These are phyloP conservation scores for Geosiphon pyriformis DNA, from an alignment of 192 early-diverging fungal genomes.

Conservation along the genomic window DNA sequence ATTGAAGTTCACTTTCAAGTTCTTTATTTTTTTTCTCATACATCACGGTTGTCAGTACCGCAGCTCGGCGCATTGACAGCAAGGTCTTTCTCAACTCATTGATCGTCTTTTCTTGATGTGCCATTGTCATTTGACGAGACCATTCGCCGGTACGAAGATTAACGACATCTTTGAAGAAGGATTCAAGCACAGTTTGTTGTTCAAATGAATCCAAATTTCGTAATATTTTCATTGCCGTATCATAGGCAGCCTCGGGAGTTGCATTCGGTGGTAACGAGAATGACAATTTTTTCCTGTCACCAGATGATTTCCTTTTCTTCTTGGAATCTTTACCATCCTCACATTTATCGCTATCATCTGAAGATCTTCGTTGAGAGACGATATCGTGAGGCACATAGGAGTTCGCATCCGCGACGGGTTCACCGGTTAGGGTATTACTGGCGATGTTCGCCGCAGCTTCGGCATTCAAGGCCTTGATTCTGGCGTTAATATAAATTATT, in stretches of 20 bases:
- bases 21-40: conserved; percentile 44
- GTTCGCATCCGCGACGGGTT: too few relatives aligned
- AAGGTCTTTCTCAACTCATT: conserved; percentile 49
- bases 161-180: conserved; percentile 53
- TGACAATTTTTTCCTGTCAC: conserved; percentile 32
- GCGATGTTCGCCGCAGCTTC: conserved; percentile 38
- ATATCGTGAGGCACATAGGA: neutral
- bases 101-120: conserved; percentile 46
- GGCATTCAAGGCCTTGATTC: conserved; percentile 45
- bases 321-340: conserved; percentile 31
- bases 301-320: conserved; percentile 29
- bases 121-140: conserved; percentile 36
- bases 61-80: conserved; percentile 54
- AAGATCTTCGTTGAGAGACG: neutral
- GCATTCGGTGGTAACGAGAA: conserved; percentile 35
- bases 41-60: conserved; percentile 41
- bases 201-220: conserved; percentile 45
- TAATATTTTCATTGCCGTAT: conserved; percentile 44
- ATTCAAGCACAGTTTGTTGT: conserved; percentile 45
- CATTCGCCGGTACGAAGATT: conserved; percentile 43
- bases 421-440: conserved; percentile 6
- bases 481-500: conserved; percentile 49
- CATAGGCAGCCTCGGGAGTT: conserved; percentile 45
- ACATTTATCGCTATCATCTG: conserved; percentile 22
- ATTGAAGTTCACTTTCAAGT: conserved; percentile 33